Percentiles rank a stretch among this genome's conserved stretches.
phyloP scores from a whole-genome alignment of 2,329 filamentous ascomycete species.

The Exserohilum rostratum region DNA sequence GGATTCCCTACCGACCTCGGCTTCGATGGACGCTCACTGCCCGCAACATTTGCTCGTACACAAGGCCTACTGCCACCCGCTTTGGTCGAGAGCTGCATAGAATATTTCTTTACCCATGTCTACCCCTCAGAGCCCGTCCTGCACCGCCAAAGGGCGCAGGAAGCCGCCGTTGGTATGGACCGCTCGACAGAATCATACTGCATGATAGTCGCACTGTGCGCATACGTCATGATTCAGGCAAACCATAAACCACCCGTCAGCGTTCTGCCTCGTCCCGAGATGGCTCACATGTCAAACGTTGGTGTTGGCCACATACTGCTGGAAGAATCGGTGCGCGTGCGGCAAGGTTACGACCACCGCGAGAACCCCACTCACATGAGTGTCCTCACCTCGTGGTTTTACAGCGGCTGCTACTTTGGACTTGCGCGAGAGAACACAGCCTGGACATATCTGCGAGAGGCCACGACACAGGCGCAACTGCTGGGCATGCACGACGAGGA shows the following conservation, averaged over 20 bases:
- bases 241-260: slow-evolving; percentile 53
- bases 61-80: slow-evolving; percentile 57
- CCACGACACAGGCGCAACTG: slow-evolving; percentile 65
- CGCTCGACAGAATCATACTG: slow-evolving; percentile 63
- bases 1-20: slow-evolving; percentile 46
- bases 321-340: slow-evolving; percentile 63
- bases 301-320: slow-evolving; percentile 62
- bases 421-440: slow-evolving; percentile 66
- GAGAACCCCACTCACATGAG: slow-evolving; percentile 62
- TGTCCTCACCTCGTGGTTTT: slow-evolving; percentile 68
- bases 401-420: slow-evolving; percentile 66
- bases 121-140: slow-evolving; percentile 70
- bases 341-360: slow-evolving; percentile 63
- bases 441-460: slow-evolving; percentile 67
- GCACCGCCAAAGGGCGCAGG: slow-evolving; percentile 58
- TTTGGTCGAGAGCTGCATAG: slow-evolving; percentile 61
- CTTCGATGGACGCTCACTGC: slow-evolving; percentile 51
- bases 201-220: slow-evolving; percentile 59
- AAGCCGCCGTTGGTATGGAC: slow-evolving; percentile 60
- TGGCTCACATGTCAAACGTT: slow-evolving; percentile 51
- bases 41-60: slow-evolving; percentile 54
- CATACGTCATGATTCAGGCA: slow-evolving; percentile 58
- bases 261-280: slow-evolving; percentile 55
- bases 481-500: slow-evolving; percentile 65
- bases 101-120: slow-evolving; percentile 66